Percentiles rank a stretch among this genome's conserved stretches.
phyloP scores from a whole-genome alignment of 2,329 filamentous ascomycete species.

The Geosmithia morbida region DNA sequence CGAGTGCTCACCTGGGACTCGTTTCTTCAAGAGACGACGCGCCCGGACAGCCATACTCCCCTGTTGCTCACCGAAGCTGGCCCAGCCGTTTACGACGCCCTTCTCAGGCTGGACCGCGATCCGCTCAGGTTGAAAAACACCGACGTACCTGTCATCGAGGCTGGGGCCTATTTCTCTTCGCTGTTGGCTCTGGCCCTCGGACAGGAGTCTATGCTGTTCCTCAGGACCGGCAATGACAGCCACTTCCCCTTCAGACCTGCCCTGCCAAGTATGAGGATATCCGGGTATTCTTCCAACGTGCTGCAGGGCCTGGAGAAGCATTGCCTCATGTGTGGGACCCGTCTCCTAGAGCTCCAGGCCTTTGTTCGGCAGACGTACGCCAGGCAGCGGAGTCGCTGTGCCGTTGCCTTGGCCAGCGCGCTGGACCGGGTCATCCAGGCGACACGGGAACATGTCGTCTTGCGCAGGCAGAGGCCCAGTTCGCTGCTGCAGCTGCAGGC shows the following conservation, averaged over 20 bases:
- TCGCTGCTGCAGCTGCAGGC: constrained; percentile 40
- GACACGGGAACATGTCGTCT: constrained; percentile 32
- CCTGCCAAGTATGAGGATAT: constrained; percentile 32
- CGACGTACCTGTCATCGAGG: constrained; percentile 27
- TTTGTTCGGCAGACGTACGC: constrained; percentile 33
- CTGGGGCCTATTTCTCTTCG: constrained; percentile 35
- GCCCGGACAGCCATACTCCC: constrained; percentile 22
- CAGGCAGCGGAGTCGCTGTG: constrained; percentile 26
- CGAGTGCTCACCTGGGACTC: constrained; percentile 55
- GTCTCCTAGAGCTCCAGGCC: constrained; percentile 26
- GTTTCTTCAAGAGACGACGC: constrained; percentile 29
- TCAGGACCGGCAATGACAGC: constrained; percentile 31
- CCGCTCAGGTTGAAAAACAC: constrained; percentile 21
- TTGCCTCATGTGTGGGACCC: constrained; percentile 32
- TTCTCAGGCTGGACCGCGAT: constrained; percentile 28
- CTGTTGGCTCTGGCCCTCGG: constrained; percentile 55
- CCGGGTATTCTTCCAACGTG: constrained; percentile 38
- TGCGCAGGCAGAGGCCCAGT: constrained; percentile 21
- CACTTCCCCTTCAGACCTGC: constrained; percentile 36
- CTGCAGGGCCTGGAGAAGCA: constrained; percentile 29
- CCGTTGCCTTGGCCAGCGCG: constrained; percentile 36
- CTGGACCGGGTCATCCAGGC: constrained; percentile 31
- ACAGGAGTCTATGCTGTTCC: constrained; percentile 57
- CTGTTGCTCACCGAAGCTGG: constrained; percentile 57
- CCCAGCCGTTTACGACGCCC: constrained; percentile 49